Evolutionary conservation across 305 asterid species (phyloP).

Genomic region (Fraxinus platypoda): DNA sequence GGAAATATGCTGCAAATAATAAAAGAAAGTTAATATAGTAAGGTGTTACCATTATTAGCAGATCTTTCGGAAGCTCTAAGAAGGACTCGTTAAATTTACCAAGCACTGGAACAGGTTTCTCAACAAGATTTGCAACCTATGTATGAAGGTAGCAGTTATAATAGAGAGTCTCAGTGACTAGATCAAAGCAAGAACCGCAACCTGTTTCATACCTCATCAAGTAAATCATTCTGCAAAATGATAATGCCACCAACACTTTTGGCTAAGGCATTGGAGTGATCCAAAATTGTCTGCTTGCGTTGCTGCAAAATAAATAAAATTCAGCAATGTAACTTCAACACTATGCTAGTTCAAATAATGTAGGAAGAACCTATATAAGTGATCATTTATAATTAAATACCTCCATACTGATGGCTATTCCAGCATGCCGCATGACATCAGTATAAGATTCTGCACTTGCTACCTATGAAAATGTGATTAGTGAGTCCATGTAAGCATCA

Average conservation of each 20-base stretch:
- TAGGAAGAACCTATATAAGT: background rate
- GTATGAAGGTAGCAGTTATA: constrained; percentile 26
- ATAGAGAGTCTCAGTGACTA: constrained; percentile 20
- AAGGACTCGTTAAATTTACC: constrained; percentile 76
- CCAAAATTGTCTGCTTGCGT: constrained; percentile 69
- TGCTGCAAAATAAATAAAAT: constrained; percentile 42
- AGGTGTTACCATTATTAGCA: constrained; percentile 70
- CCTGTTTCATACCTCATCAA: constrained; percentile 66
- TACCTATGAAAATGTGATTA: constrained; percentile 44
- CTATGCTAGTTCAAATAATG: constrained; percentile 4
- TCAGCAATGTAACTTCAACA: constrained; percentile 13
- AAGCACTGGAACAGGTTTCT: constrained; percentile 86
- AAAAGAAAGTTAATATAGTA: constrained; percentile 16
- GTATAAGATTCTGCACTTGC: constrained; percentile 71
- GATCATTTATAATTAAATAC: constrained; percentile 37
- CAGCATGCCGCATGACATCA: constrained; percentile 64
- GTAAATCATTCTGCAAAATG: constrained; percentile 62
- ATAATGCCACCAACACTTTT: constrained; percentile 60
- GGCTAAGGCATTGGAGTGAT: constrained; percentile 57
- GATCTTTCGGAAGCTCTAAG: constrained; percentile 89
- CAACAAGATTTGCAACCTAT: constrained; percentile 94
- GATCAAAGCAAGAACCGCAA: constrained; percentile 9
- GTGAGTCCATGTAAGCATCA: background rate
- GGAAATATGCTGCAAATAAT: constrained; percentile 16
- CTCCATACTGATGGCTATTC: constrained; percentile 68